Base-by-base conservation (phyloP, 164 flowering plant genomes). In the Umbilicus rupestris region DNA sequence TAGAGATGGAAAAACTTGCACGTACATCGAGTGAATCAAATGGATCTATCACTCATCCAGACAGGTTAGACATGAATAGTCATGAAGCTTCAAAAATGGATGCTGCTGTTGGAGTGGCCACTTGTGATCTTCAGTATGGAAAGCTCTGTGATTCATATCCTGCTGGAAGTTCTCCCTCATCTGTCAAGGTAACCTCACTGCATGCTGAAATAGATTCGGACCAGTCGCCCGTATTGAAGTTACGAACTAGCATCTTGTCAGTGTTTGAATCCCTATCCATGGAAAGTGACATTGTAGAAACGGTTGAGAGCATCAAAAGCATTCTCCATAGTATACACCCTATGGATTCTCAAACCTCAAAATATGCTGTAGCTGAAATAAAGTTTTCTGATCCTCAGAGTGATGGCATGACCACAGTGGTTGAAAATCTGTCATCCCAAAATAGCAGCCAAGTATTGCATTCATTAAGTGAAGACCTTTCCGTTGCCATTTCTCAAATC, bases 1-100 rank as follows among this genome's bases (percentile, higher is more conserved):
- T 92, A 45, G 98, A 95, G 82, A 92, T 95, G 98, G 99, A 95
- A 81, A 95, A 83, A 73, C 78, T 95, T 70, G 99, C 98, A 17
- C 72, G 87, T 70, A 71, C 72, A 37, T 72, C 90, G 29, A 72
- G 78, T 37, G 82, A 82, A 28, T 78, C 87, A 47, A 80, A 83
- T 75, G 83, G 78, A 42, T 69, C 75, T 15, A 58, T 69, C 39
- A 70, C 80, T n/a, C 31, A 68, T 70, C 72, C 78, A 39, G 79
- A 71, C 63, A 59, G 39, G 70, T 22, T 71, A 59, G 42, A 67
- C 29, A 67, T 68, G 20, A 77, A 76, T 71, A 67, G 30, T 68
- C 16, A 77, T 66, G 80, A 78, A 44, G 66, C 29, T 60, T 69
- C 64, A 20, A 72, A 66, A 7, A 41, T 59, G 42, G 72, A 64